phyloP scores from a whole-genome alignment of 257 asterid species.

The Gentiana dahurica region DNA sequence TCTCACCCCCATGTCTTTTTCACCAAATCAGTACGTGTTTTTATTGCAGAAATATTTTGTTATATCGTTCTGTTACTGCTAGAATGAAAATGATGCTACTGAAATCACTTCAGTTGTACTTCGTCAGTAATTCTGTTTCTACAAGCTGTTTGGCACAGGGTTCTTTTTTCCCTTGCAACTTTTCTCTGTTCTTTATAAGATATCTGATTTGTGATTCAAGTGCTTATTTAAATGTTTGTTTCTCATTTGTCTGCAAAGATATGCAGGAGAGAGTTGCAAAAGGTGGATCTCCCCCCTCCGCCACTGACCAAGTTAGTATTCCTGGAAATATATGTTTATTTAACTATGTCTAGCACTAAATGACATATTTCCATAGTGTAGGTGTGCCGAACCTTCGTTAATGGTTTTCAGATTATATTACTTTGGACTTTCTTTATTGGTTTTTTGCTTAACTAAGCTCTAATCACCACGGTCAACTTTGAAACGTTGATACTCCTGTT shows the following conservation, averaged over 20 bases:
- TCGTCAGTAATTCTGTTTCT: background rate
- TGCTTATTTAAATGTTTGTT: constrained; percentile 1
- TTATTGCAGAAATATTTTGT: background rate
- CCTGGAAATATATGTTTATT: background rate
- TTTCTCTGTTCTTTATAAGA: background rate
- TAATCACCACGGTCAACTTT: background rate
- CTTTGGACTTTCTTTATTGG: background rate
- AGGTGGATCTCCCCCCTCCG: constrained; percentile 36
- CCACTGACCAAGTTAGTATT: constrained; percentile 46
- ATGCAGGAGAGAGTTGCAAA: constrained; percentile 28
- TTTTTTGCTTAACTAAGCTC: background rate
- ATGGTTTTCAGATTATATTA: background rate
- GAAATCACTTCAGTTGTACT: background rate
- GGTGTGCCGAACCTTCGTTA: background rate
- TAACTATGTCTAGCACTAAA: background rate
- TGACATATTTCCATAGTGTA: background rate
- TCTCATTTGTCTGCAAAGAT: constrained; percentile 19
- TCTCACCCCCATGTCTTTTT: constrained; percentile 5
- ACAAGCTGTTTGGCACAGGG: background rate
- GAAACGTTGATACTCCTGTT: background rate
- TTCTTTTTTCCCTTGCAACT: background rate
- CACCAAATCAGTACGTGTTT: background rate
- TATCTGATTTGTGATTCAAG: background rate
- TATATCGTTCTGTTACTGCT: background rate
- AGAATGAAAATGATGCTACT: background rate